Conservation (phyloP, 129 eudicot genomes). For the Cynara cardunculus region DNA sequence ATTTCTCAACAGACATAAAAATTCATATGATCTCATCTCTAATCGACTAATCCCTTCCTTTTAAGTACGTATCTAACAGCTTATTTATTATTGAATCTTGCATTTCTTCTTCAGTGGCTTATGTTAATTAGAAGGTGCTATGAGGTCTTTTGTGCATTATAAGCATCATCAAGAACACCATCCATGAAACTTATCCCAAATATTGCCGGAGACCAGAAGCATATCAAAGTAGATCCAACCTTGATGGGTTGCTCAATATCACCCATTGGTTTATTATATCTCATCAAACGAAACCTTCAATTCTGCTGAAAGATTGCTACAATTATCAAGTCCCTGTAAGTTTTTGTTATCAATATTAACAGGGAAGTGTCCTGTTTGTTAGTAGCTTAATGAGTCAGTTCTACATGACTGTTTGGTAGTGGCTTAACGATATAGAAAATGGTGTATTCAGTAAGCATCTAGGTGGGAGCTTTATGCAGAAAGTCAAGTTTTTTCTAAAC, state of each 20-base stretch:
- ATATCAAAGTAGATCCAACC: neutral
- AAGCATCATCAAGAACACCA: neutral
- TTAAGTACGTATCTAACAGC: neutral
- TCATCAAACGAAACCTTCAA: neutral
- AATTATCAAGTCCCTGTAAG: neutral
- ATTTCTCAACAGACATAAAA: neutral
- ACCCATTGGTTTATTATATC: neutral
- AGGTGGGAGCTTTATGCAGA: too few species aligned
- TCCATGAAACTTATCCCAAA: neutral
- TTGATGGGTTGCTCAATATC: neutral
- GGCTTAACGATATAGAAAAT: too few species aligned
- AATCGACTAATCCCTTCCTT: neutral
- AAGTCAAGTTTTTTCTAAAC: too few species aligned
- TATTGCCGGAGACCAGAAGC: neutral
- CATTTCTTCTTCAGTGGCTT: neutral
- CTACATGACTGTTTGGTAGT: too few species aligned
- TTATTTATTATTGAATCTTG: neutral
- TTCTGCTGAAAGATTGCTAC: neutral
- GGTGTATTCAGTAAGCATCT: too few species aligned
- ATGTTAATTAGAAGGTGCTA: neutral
- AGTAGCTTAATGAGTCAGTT: neutral
- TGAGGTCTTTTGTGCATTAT: neutral
- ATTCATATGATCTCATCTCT: neutral
- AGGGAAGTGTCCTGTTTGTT: neutral
- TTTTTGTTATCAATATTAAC: neutral